A percentile compares a stretch with the other conserved stretches of the same genome.
phyloP scores from a whole-genome alignment of 2,329 filamentous ascomycete genomes.

The Aspergillus sojae region DNA sequence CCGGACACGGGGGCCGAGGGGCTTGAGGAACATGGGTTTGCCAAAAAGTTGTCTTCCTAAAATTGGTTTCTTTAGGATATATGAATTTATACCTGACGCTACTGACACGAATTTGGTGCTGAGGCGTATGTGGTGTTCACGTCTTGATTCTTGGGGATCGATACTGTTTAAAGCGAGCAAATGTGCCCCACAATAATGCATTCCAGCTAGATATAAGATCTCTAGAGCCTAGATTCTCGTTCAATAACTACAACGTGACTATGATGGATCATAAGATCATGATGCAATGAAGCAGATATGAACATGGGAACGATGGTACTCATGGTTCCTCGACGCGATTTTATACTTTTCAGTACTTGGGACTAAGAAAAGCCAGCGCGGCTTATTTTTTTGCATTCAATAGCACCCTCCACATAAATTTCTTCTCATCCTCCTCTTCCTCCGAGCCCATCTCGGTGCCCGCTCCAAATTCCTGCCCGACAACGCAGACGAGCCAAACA shows the following conservation, averaged over 20 bases:
- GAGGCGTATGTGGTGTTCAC: slow-evolving; percentile 1
- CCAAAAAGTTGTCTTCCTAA: slow-evolving; percentile 40
- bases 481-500: slow-evolving; percentile 80
- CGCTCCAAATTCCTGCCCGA: slow-evolving; percentile 50
- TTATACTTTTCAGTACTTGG: background rate
- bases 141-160: background rate
- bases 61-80: slow-evolving; percentile 1
- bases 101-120: slow-evolving; percentile 4
- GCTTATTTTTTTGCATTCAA: slow-evolving; percentile 28
- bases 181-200: background rate
- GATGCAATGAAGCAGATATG: background rate
- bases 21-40: slow-evolving; percentile 61
- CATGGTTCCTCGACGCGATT: background rate
- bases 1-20: slow-evolving; percentile 55
- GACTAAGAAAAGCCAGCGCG: slow-evolving; percentile 4
- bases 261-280: background rate
- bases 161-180: background rate
- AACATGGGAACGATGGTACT: background rate
- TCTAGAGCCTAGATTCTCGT: background rate
- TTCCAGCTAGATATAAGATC: background rate
- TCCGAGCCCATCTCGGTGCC: slow-evolving; percentile 41
- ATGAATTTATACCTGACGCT: background rate
- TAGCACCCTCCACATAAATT: slow-evolving; percentile 44
- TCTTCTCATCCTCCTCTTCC: slow-evolving; percentile 42
- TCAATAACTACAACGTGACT: background rate